Evolutionary conservation across 176 grass and related monocot genomes (phyloP).

Genomic region (Triticum dicoccoides): DNA sequence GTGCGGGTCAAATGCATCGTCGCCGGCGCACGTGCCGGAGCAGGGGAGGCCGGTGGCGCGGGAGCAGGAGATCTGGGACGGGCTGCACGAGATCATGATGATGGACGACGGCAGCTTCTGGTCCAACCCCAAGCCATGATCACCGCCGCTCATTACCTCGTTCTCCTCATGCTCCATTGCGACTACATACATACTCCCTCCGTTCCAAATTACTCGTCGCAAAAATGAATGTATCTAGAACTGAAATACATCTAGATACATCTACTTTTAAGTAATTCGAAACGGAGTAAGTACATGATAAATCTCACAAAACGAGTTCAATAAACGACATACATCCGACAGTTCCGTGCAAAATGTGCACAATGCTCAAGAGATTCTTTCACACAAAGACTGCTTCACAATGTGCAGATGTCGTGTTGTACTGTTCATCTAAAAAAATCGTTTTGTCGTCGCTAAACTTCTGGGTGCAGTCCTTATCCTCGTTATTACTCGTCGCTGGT

Average conservation of each 20-base stretch:
- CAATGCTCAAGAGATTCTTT: too few species aligned
- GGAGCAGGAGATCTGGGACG: conserved; percentile 63
- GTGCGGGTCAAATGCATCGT: background rate
- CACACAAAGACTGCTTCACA: too few species aligned
- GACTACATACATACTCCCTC: background rate
- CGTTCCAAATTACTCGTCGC: too few species aligned
- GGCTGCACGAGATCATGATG: conserved; percentile 59
- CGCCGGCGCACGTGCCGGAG: background rate
- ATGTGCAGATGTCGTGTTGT: too few species aligned
- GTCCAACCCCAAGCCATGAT: conserved; percentile 31
- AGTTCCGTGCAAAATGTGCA: background rate
- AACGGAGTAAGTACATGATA: too few species aligned
- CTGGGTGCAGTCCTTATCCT: background rate
- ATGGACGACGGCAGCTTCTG: conserved; percentile 46
- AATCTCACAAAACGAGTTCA: background rate
- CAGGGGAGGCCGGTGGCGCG: background rate
- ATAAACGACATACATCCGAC: background rate
- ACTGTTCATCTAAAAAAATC: too few species aligned
- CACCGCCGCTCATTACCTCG: background rate
- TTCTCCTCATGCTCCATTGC: background rate
- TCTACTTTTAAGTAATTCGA: too few species aligned
- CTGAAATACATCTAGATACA: too few species aligned
- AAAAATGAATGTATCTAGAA: too few species aligned
- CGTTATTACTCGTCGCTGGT: background rate
- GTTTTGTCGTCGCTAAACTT: too few species aligned